Evolutionary conservation across 192 early-diverging fungal genomes (phyloP).

Genomic region (Umbelopsis ramanniana): DNA sequence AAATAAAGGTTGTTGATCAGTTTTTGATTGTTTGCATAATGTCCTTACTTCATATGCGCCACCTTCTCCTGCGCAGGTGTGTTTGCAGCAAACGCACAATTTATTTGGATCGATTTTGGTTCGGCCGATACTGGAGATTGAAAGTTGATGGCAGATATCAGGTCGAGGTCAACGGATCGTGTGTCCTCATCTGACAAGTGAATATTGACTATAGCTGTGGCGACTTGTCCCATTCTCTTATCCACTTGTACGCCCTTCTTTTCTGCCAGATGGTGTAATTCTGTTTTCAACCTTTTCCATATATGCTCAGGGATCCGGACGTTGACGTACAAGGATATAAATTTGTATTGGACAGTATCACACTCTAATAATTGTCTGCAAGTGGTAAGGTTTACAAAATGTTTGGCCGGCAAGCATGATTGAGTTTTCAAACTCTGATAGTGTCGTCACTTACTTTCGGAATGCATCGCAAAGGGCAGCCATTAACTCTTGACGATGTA

Average conservation of each 20-base stretch:
- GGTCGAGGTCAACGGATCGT: neutral
- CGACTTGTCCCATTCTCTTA: conserved; percentile 12
- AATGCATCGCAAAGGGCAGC: neutral
- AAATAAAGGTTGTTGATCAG: neutral
- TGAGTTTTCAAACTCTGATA: neutral
- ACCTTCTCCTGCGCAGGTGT: neutral
- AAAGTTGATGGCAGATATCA: conserved; percentile 7
- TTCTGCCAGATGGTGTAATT: neutral
- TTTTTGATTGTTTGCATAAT: neutral
- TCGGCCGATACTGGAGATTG: neutral
- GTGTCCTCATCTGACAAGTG: neutral
- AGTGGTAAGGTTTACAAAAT: too few relatives aligned
- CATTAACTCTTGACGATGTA: neutral
- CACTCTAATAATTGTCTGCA: conserved; percentile 9
- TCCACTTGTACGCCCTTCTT: neutral
- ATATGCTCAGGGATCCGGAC: conserved; percentile 12
- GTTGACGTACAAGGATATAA: neutral
- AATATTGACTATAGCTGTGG: neutral
- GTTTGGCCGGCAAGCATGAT: too few relatives aligned
- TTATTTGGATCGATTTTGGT: neutral
- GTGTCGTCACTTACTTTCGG: neutral
- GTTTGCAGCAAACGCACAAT: neutral
- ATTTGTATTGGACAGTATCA: neutral
- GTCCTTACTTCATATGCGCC: conserved; percentile 11
- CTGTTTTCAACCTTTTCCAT: neutral